A percentile compares a stretch with the other conserved stretches of the same genome.
Conservation (phyloP, 257 asterid species). For the Nemophila menziesii region DNA sequence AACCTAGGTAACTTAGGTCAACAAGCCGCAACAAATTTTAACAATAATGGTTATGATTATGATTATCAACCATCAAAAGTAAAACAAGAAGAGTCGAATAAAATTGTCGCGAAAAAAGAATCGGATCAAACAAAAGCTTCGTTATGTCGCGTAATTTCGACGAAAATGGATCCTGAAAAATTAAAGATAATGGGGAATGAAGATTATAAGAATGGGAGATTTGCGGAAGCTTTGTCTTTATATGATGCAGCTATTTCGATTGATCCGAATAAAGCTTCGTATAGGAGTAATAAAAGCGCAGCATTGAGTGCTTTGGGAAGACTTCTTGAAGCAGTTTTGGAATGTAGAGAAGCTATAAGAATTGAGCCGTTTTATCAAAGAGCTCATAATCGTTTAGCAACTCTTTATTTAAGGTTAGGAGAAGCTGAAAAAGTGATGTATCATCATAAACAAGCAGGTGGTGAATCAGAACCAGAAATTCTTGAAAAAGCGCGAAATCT, state of each 20-base stretch:
- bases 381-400: conserved; percentile 74
- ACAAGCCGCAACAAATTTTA: conserved; percentile 20
- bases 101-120: conserved; percentile 41
- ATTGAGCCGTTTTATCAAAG: conserved; percentile 68
- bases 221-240: conserved; percentile 78
- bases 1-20: conserved; percentile 63
- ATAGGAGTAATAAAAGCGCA: conserved; percentile 91
- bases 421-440: conserved; percentile 59
- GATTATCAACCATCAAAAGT: conserved; percentile 5
- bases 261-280: conserved; percentile 85
- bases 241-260: conserved; percentile 91
- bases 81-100: conserved; percentile 13
- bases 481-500: conserved; percentile 38
- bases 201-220: conserved; percentile 84
- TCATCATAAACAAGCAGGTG: conserved; percentile 63
- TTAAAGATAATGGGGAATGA: conserved; percentile 89
- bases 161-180: conserved; percentile 88
- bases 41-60: conserved; percentile 19
- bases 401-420: conserved; percentile 68
- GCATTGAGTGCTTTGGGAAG: conserved; percentile 84
- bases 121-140: conserved; percentile 32
- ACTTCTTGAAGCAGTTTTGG: conserved; percentile 87
- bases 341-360: conserved; percentile 73
- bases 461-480: conserved; percentile 71
- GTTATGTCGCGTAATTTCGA: conserved; percentile 74